Conservation (phyloP, 2,329 filamentous ascomycete genomes). For the Botryotinia convoluta region DNA sequence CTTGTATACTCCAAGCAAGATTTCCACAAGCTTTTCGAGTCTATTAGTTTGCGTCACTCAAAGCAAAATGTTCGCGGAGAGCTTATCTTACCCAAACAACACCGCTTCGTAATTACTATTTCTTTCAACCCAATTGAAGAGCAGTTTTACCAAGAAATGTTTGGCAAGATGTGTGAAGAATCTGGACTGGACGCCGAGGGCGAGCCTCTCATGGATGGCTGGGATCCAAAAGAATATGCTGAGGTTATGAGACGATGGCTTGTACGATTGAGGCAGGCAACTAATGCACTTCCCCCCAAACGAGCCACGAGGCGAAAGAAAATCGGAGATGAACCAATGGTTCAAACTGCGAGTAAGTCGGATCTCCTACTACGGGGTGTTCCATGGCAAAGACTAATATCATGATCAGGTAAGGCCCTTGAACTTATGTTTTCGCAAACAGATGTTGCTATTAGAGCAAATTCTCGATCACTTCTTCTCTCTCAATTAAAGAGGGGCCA, state of each 20-base stretch:
- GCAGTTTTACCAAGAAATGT: slow-evolving; percentile 77
- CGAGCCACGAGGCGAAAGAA: slow-evolving; percentile 55
- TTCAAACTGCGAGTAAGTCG: slow-evolving; percentile 69
- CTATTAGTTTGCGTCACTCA: slow-evolving; percentile 77
- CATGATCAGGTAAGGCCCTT: slow-evolving; percentile 63
- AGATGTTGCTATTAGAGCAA: slow-evolving; percentile 61
- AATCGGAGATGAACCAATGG: slow-evolving; percentile 59
- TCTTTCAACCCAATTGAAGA: slow-evolving; percentile 90
- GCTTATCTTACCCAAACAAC: slow-evolving; percentile 75
- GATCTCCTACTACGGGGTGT: neutral
- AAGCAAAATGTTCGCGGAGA: slow-evolving; percentile 80
- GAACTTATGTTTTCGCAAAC: slow-evolving; percentile 90
- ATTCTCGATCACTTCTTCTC: slow-evolving; percentile 66
- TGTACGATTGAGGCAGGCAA: slow-evolving; percentile 73
- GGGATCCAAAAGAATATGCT: slow-evolving; percentile 59
- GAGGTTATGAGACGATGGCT: slow-evolving; percentile 79
- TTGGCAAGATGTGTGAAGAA: slow-evolving; percentile 69
- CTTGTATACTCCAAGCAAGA: slow-evolving; percentile 58
- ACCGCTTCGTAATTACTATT: slow-evolving; percentile 81
- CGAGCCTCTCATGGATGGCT: slow-evolving; percentile 57
- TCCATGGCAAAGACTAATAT: neutral
- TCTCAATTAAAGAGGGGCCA: slow-evolving; percentile 70
- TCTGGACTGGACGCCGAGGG: slow-evolving; percentile 56
- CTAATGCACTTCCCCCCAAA: slow-evolving; percentile 61
- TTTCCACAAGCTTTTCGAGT: slow-evolving; percentile 68